Evolutionary conservation across 1,139 yeast genomes (phyloP), one percentile per base, ranked within the genome.

Genomic region (Suhomyces anneliseae): DNA sequence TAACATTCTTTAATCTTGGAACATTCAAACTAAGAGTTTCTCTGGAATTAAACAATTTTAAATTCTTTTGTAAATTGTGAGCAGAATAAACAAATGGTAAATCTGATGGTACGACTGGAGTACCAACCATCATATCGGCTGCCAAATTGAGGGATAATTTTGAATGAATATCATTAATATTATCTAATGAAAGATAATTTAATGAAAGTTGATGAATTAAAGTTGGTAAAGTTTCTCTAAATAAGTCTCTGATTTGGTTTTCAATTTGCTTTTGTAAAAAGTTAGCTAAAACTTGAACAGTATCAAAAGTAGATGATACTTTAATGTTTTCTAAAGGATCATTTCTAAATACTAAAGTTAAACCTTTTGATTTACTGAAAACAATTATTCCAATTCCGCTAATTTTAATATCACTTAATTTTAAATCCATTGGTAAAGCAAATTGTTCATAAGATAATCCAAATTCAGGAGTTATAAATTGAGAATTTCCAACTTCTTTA

Each of bases 341-440:
- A 65, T 90, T 90, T 55, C 93, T 78, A 67, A 90, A 90, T 33
- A 90, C 97, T 38, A 90, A 70, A 0, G 96, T 90, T 44, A 90
- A 75, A 0, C 97, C 96, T 60, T 88, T 88, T 6, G 88, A 78
- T 58, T 86, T 85, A 34, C 88, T 82, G 61, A 87, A 90, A 2
- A 90, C 96, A 53, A 89, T 81, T 48, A 90, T 87, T 19, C 92
- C 90, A 51, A 90, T 89, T 2, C 96, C 95, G 48, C 85, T 81
- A 44, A 90, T 74, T 54, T 78, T 78, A 51, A 90, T 85, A 52
- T 87, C 87, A 36, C 90, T 82, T 44, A 90, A 70, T 40, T 85
- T 85, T 54, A 90, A 73, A 59, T 87, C 89, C 57, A 90, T 73
- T 2, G 96, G 96, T 50, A 90, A 80, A 15, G 88, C 84, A 59